These are phyloP conservation scores for Pestalotiopsis sp. DNA, from an alignment of 2,329 filamentous ascomycete genomes.

Conservation along the genomic window DNA sequence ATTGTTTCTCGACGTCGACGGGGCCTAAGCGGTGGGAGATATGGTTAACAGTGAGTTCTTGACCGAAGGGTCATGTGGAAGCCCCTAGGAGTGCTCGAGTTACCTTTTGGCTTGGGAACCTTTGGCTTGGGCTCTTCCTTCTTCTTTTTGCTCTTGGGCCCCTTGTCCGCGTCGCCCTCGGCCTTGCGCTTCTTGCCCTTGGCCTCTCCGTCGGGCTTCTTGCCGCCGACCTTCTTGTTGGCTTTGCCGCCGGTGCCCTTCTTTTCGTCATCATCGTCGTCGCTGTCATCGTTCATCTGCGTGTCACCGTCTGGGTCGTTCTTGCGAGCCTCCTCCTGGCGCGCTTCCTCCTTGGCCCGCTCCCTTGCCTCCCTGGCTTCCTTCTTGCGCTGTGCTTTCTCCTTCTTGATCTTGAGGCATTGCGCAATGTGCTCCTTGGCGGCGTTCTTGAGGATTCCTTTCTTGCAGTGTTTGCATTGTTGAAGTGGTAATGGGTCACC, in stretches of 20 bases:
- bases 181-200: constrained; percentile 81
- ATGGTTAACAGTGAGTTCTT: constrained; percentile 9
- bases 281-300: constrained; percentile 44
- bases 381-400: constrained; percentile 77
- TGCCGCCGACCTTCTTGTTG: constrained; percentile 65
- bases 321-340: constrained; percentile 57
- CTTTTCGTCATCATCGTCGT: constrained; percentile 48
- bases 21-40: constrained; percentile 55
- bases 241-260: constrained; percentile 45
- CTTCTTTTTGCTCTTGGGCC: constrained; percentile 88
- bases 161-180: constrained; percentile 76
- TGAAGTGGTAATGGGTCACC: constrained; percentile 79
- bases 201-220: constrained; percentile 63
- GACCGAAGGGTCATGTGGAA: constrained; percentile 10
- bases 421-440: constrained; percentile 80
- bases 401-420: constrained; percentile 83
- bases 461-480: constrained; percentile 93
- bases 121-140: constrained; percentile 90
- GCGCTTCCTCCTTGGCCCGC: constrained; percentile 62
- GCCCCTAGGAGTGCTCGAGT: not conserved
- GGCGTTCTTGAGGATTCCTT: constrained; percentile 75
- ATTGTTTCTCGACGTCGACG: constrained; percentile 92
- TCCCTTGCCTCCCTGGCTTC: constrained; percentile 73
- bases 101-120: constrained; percentile 79
- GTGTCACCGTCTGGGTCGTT: constrained; percentile 45